Evolutionary conservation across 768 basidiomycete genomes (phyloP).

Genomic region (Pulveroboletus sp.): DNA sequence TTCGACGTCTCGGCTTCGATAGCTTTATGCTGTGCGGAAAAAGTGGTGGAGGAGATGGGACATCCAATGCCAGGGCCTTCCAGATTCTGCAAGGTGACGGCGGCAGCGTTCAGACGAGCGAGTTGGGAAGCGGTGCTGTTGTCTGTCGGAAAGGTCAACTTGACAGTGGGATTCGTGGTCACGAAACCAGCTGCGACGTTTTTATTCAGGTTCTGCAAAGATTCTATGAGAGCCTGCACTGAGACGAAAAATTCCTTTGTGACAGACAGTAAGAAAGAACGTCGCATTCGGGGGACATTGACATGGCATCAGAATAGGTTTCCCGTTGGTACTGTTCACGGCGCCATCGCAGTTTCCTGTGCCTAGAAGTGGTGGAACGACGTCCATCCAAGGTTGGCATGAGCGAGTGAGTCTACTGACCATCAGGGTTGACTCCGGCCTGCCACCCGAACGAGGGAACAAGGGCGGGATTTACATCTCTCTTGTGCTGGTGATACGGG

Average conservation of each 20-base stretch:
- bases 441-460: constrained; percentile 58
- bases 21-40: constrained; percentile 35
- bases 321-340: constrained; percentile 50
- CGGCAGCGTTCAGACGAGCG: constrained; percentile 53
- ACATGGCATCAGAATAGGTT: constrained; percentile 59
- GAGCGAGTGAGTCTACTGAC: constrained; percentile 29
- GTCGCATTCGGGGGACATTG: constrained; percentile 55
- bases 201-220: constrained; percentile 38
- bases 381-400: neutral
- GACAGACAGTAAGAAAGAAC: constrained; percentile 46
- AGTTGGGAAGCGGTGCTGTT: constrained; percentile 46
- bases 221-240: neutral
- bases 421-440: constrained; percentile 57
- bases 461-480: constrained; percentile 49
- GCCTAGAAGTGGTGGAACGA: constrained; percentile 24
- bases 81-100: constrained; percentile 72
- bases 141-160: constrained; percentile 60
- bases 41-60: constrained; percentile 61
- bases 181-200: constrained; percentile 60
- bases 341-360: constrained; percentile 70
- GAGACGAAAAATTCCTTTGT: neutral
- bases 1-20: constrained; percentile 17
- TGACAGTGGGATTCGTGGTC: constrained; percentile 58
- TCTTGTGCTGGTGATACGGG: constrained; percentile 18
- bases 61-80: constrained; percentile 64